Percentiles rank a stretch among this genome's conserved stretches.
Evolutionary conservation across 192 early-diverging fungal species (phyloP).

Genomic region (Coemansia sp.): DNA sequence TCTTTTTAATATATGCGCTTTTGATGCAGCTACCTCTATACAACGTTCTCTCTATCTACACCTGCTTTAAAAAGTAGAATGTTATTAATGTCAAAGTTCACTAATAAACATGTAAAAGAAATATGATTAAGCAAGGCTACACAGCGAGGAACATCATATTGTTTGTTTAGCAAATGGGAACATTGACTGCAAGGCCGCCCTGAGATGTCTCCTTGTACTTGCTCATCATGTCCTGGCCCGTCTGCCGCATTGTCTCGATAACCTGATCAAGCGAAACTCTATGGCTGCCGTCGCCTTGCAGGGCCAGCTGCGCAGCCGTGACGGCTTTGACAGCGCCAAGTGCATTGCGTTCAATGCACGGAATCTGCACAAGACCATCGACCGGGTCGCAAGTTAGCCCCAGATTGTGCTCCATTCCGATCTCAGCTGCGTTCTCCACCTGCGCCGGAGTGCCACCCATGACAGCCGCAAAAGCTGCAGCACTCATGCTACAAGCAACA

Average conservation of each 20-base stretch:
- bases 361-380: conserved; percentile 90
- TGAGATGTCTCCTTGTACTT: conserved; percentile 98
- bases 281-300: conserved; percentile 90
- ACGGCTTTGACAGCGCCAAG: conserved; percentile 94
- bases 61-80: no score
- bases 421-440: conserved; percentile 96
- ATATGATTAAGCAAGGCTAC: not conserved
- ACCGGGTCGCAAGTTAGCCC: conserved; percentile 88
- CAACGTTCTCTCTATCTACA: no score
- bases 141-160: no score
- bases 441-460: conserved; percentile 90
- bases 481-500: conserved; percentile 96
- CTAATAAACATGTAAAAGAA: not conserved
- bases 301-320: conserved; percentile 90
- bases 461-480: conserved; percentile 92
- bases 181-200: conserved; percentile 91
- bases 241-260: conserved; percentile 94
- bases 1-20: no score
- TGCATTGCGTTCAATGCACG: conserved; percentile 95
- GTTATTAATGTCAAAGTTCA: no score
- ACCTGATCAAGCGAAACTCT: conserved; percentile 92
- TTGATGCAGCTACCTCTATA: no score
- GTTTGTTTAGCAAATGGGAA: conserved; percentile 65
- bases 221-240: conserved; percentile 85
- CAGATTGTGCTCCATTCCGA: conserved; percentile 90